Conservation (phyloP, 2,329 filamentous ascomycete genomes). For the Phyllosticta citrichinensis region DNA sequence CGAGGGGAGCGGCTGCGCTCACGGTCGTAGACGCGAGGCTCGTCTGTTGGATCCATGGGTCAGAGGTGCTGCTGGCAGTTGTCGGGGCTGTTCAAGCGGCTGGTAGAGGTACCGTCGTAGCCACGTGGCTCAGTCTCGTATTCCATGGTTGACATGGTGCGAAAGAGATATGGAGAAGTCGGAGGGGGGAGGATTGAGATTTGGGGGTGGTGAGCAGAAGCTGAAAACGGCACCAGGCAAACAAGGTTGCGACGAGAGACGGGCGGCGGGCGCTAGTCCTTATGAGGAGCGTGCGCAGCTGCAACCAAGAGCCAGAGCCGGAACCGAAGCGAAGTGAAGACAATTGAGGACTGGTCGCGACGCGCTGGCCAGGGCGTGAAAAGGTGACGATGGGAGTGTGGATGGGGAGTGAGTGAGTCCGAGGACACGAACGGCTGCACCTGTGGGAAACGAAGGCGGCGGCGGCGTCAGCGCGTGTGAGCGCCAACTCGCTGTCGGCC, state of each 20-base stretch:
- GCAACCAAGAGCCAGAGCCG: background rate
- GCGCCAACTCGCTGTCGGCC: background rate
- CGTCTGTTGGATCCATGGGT: conserved; percentile 31
- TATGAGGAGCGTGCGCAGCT: background rate
- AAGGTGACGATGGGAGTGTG: background rate
- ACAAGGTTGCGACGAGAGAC: conserved; percentile 9
- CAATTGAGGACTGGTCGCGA: background rate
- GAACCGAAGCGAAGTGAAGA: background rate
- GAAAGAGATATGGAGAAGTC: background rate
- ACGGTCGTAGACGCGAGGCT: conserved; percentile 53
- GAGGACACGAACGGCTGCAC: background rate
- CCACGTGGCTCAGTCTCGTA: conserved; percentile 56
- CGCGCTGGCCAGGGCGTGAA: background rate
- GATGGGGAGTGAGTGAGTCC: background rate
- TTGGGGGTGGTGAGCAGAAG: conserved; percentile 4
- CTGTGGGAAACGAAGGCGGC: background rate
- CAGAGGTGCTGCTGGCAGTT: conserved; percentile 7
- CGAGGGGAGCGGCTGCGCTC: conserved; percentile 58
- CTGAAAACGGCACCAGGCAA: conserved; percentile 8
- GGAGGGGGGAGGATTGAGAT: background rate
- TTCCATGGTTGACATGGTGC: conserved; percentile 43
- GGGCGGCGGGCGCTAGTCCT: background rate
- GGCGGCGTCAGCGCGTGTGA: background rate
- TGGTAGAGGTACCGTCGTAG: conserved; percentile 49
- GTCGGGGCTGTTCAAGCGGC: background rate